Conservation (phyloP, 192 early-diverging fungal genomes). For the Thoreauomyces humboldtii region DNA sequence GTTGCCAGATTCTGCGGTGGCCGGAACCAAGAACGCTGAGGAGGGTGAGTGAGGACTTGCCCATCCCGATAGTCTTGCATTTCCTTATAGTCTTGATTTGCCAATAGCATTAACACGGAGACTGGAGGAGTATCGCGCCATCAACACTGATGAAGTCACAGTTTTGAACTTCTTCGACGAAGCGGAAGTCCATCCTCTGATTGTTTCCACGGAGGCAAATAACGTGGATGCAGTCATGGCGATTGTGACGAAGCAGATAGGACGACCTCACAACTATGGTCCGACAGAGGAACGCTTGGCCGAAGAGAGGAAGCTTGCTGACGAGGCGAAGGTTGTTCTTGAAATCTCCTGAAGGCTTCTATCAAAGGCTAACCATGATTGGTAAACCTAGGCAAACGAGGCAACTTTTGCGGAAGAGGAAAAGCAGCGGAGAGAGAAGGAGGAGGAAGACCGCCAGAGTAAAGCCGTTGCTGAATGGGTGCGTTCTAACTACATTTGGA, state of each 20-base stretch:
- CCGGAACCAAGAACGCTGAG: constrained; percentile 53
- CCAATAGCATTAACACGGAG: constrained; percentile 41
- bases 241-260: constrained; percentile 42
- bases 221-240: constrained; percentile 38
- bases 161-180: constrained; percentile 65
- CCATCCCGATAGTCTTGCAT: too few relatives aligned
- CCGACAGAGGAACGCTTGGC: constrained; percentile 54
- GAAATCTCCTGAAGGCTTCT: too few relatives aligned
- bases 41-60: too few relatives aligned
- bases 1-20: constrained; percentile 49
- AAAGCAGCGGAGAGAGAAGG: constrained; percentile 43
- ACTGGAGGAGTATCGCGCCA: constrained; percentile 49
- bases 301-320: constrained; percentile 42
- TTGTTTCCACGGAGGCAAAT: constrained; percentile 37
- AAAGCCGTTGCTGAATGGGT: constrained; percentile 63
- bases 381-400: too few relatives aligned
- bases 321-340: constrained; percentile 38
- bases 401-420: constrained; percentile 48
- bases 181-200: constrained; percentile 51
- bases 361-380: too few relatives aligned
- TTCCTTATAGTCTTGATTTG: too few relatives aligned
- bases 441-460: constrained; percentile 52
- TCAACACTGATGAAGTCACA: constrained; percentile 58
- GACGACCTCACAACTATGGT: constrained; percentile 61
- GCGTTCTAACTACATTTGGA: neutral